Base-by-base conservation (phyloP, 108 stramenopile genomes). In the Seminavis robusta region DNA sequence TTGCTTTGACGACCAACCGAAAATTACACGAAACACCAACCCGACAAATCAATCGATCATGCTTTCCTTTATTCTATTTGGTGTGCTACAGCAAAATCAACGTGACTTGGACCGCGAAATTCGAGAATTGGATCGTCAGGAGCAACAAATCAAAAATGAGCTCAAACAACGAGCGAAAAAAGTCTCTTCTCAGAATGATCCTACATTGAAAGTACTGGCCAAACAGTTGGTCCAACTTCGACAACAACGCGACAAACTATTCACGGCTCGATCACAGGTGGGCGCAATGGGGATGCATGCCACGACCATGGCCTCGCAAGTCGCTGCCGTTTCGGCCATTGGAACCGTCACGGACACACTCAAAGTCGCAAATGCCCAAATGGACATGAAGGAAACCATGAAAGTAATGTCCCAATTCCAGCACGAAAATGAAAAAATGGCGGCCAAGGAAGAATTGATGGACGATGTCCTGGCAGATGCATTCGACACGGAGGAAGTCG, bases 61-160 rank as follows among this genome's bases (percentile, higher is more conserved):
- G 16, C 9, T 15, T 11, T 46, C 20, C 40, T 15, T 7, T 42
- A 26, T 44, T 4, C 26, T 52, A 11, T 9, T 11, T 13, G 47
- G 8, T 46, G 16, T 21, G 33, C 17, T n/a, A 31, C 50, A 74
- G 70, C 54, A 75, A 9, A 73, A 79, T 39, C 83, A 86, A 75
- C 77, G 89, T 10, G 84, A 84, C 61, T 71, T 90, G 66, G 89
- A 90, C 20, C 82, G 89, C 9, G 89, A 90, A 69, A 61, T 86
- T 29, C 80, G 89, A 33, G 89, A 90, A 53, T 56, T 90, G 30
- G 83, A 84, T 55, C 77, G 89, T 33, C 80, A 82, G 34, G 89
- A 90, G 43, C 80, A 86, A 46, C 69, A 80, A 52, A 44, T 84
- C 8, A 74, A 71, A 0, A 53, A 69, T 28, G 72, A 90, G 73